phyloP scores from a whole-genome alignment of 2,329 filamentous ascomycete species.

The Cucurbitaria berberidis region DNA sequence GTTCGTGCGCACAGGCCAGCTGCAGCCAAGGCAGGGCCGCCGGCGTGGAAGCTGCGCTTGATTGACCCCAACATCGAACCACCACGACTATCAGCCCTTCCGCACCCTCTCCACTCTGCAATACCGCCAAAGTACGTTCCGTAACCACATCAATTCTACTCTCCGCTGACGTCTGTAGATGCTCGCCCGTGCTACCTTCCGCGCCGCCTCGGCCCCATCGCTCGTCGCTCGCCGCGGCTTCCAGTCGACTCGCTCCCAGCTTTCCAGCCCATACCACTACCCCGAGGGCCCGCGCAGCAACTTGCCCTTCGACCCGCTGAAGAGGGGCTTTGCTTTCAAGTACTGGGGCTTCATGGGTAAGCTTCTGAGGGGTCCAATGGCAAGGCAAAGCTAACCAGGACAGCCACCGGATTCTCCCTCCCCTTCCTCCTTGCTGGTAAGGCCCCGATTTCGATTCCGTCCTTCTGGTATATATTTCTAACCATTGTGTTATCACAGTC shows the following conservation, averaged over 20 bases:
- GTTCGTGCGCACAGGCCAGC: background rate
- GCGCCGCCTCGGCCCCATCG: slow-evolving; percentile 65
- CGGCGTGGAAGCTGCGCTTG: background rate
- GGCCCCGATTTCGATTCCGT: slow-evolving; percentile 26
- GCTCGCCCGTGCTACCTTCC: slow-evolving; percentile 72
- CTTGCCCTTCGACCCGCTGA: slow-evolving; percentile 95
- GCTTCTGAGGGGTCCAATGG: slow-evolving; percentile 37
- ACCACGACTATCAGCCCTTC: slow-evolving; percentile 20
- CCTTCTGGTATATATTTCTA: slow-evolving; percentile 17
- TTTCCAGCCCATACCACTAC: slow-evolving; percentile 96
- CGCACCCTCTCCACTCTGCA: slow-evolving; percentile 35
- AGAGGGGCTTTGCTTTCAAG: slow-evolving; percentile 79
- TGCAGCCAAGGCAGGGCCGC: background rate
- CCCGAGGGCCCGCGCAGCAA: slow-evolving; percentile 94
- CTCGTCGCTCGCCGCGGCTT: slow-evolving; percentile 89
- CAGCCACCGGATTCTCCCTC: slow-evolving; percentile 64
- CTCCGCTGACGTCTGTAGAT: slow-evolving; percentile 65
- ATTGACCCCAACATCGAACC: slow-evolving; percentile 14
- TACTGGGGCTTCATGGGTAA: slow-evolving; percentile 83
- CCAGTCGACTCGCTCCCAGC: slow-evolving; percentile 84
- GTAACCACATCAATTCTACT: slow-evolving; percentile 30
- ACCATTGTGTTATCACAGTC: slow-evolving; percentile 52
- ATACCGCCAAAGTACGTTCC: slow-evolving; percentile 39
- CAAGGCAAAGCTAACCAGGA: slow-evolving; percentile 46
- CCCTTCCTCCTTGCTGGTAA: slow-evolving; percentile 70